A percentile compares a stretch with the other conserved stretches of the same genome.
phyloP scores from a whole-genome alignment of 2,329 filamentous ascomycete genomes.

The Aspergillus ochraceus region DNA sequence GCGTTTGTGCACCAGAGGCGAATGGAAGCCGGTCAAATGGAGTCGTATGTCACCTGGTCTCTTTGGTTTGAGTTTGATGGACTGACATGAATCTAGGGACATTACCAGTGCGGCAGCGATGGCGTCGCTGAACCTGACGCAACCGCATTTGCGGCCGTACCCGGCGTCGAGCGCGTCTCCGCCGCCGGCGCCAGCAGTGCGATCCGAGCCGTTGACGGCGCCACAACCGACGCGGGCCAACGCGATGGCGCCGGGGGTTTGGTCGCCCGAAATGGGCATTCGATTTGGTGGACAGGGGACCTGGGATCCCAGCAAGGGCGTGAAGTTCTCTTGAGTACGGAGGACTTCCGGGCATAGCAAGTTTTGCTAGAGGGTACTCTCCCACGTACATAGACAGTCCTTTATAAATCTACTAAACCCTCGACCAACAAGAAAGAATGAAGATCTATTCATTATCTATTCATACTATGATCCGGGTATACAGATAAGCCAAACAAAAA shows the following conservation, averaged over 20 bases:
- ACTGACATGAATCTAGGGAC: slow-evolving; percentile 44
- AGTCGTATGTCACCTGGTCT: slow-evolving; percentile 58
- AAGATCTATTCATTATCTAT: slow-evolving; percentile 1
- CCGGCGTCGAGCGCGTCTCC: slow-evolving; percentile 7
- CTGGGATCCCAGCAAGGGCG: slow-evolving; percentile 61
- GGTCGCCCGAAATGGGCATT: slow-evolving; percentile 80
- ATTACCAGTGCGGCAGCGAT: slow-evolving; percentile 57
- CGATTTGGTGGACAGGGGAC: slow-evolving; percentile 62
- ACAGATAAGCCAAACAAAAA: not conserved
- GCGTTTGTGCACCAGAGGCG: slow-evolving; percentile 78
- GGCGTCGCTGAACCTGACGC: slow-evolving; percentile 55
- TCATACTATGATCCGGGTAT: not conserved
- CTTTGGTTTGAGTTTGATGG: not conserved
- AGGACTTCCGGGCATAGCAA: not conserved
- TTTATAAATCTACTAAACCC: not conserved
- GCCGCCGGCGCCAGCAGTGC: slow-evolving; percentile 36
- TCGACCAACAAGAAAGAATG: not conserved
- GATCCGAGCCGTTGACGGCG: slow-evolving; percentile 43
- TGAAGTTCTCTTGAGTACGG: slow-evolving; percentile 51
- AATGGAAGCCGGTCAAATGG: slow-evolving; percentile 75
- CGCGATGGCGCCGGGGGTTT: slow-evolving; percentile 57
- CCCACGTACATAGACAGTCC: not conserved
- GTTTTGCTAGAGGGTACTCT: not conserved
- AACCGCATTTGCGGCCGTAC: slow-evolving; percentile 29
- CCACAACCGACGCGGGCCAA: slow-evolving; percentile 51